Evolutionary conservation across 257 asterid genomes (phyloP), one percentile per base, ranked within the genome.

Genomic region (Gardenia jasminoides): DNA sequence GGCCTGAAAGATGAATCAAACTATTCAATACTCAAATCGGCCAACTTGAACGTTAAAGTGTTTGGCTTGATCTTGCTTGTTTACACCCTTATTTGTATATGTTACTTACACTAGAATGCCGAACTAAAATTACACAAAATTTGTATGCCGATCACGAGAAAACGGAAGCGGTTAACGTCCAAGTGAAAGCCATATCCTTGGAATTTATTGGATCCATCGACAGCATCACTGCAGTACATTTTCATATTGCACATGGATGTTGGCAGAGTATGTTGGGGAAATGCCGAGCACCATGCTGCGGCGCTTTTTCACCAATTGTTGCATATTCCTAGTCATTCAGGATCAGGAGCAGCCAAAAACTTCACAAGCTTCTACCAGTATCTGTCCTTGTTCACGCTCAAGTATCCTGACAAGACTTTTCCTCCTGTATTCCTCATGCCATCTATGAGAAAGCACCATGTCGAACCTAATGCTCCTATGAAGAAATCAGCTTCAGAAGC

Each of bases 351-450:
- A 61, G 22, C 66, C 72, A 28, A 33, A 31, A 75, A 62, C 26
- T 77, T 33, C 9, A 30, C 30, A 22, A 16, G 24, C 28, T 2
- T 78, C 88, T 89, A 95, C 99, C 99, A 93, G 84, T 93, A 93
- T 66, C 98, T 86, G 59, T 96, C 98, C 90, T 92, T 92, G 91
- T 93, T 93, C 70, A 96, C 99, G 59, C 97, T 96, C 84, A 96
- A 85, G 85, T 93, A 96, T 78, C 98, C 99, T 0, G 98, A 86
- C 98, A 89, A 92, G 76, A 93, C 97, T 83, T 92, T 91, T 26
- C 99, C 97, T 47, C 97, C 97, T 0, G 98, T 93, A 70, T 91
- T 96, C 83, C 99, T 86, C 98, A 93, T 93, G 52, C 97, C 98
- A 48, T 96, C 99, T 17, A 96, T 93, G 39, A 96, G 92, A 70